phyloP scores from a whole-genome alignment of 176 grass and related monocot species.

The Pontederia paniculata region DNA sequence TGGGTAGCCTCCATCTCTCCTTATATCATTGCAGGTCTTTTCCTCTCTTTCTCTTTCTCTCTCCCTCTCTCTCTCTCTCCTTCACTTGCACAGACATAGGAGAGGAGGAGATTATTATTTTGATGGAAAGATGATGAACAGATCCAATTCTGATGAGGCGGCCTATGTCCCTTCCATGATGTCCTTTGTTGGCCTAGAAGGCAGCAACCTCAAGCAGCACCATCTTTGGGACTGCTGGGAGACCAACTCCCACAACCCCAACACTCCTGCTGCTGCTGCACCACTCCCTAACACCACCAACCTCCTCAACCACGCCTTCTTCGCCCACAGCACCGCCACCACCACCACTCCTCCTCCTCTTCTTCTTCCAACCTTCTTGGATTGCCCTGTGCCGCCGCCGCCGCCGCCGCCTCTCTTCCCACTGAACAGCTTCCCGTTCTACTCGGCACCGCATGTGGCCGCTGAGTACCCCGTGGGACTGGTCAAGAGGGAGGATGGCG shows the following conservation, averaged over 20 bases:
- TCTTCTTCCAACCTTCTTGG: constrained; percentile 27
- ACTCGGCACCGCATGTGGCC: not conserved
- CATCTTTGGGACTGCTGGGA: constrained; percentile 18
- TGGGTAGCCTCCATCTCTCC: not conserved
- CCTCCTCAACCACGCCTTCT: constrained; percentile 13
- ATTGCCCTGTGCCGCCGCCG: constrained; percentile 21
- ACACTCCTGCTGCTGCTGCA: too few species aligned
- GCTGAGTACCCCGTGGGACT: constrained; percentile 37
- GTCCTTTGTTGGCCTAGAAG: constrained; percentile 9
- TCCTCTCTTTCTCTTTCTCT: not conserved
- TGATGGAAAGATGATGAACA: constrained; percentile 18
- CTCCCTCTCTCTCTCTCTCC: not conserved
- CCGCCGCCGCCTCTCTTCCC: constrained; percentile 26
- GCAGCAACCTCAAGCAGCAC: not conserved
- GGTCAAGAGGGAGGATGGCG: constrained; percentile 51
- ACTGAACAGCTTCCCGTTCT: not conserved
- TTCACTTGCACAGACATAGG: too few species aligned
- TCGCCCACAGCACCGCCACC: constrained; percentile 21
- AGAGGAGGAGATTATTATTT: too few species aligned
- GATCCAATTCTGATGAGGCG: constrained; percentile 3
- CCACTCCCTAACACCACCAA: not conserved
- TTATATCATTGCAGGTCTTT: not conserved
- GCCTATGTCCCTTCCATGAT: constrained; percentile 4
- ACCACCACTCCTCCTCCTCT: constrained; percentile 6
- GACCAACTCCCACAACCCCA: not conserved